These are phyloP conservation scores for Cordyceps pruinosa DNA, from an alignment of 2,329 filamentous ascomycete genomes.

Conservation along the genomic window DNA sequence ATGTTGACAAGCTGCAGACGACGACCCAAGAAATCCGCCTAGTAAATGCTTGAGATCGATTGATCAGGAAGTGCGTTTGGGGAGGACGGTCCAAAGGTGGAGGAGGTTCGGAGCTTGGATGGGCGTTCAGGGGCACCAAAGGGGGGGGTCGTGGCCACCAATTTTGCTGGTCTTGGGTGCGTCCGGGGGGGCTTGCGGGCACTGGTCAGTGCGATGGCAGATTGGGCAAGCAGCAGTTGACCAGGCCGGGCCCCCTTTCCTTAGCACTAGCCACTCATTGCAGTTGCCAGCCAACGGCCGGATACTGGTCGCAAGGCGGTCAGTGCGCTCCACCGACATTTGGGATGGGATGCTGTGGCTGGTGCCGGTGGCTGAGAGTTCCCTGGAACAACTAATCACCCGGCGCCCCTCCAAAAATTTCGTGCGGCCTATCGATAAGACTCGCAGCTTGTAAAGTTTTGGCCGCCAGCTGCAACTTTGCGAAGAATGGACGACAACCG, in stretches of 20 bases:
- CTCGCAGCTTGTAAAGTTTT: conserved; percentile 22
- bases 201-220: conserved; percentile 13
- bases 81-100: conserved; percentile 11
- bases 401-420: conserved; percentile 25
- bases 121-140: conserved; percentile 14
- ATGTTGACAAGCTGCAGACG: conserved; percentile 10
- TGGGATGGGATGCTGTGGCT: background rate
- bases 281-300: conserved; percentile 5
- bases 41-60: conserved; percentile 12
- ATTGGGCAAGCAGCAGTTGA: conserved; percentile 14
- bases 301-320: conserved; percentile 13
- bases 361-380: conserved; percentile 14
- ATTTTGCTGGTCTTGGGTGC: conserved; percentile 14
- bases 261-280: too few species aligned
- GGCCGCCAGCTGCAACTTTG: conserved; percentile 16
- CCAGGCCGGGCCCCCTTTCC: conserved; percentile 12
- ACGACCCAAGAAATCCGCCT: conserved; percentile 8
- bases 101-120: conserved; percentile 13
- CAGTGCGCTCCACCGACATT: conserved; percentile 16
- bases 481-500: conserved; percentile 32
- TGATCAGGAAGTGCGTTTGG: conserved; percentile 12
- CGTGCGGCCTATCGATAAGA: conserved; percentile 30
- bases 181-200: conserved; percentile 12
- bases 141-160: conserved; percentile 14
- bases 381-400: conserved; percentile 31